Base-by-base conservation (phyloP, 1,139 yeast species). In the Suhomyces guaymorum region DNA sequence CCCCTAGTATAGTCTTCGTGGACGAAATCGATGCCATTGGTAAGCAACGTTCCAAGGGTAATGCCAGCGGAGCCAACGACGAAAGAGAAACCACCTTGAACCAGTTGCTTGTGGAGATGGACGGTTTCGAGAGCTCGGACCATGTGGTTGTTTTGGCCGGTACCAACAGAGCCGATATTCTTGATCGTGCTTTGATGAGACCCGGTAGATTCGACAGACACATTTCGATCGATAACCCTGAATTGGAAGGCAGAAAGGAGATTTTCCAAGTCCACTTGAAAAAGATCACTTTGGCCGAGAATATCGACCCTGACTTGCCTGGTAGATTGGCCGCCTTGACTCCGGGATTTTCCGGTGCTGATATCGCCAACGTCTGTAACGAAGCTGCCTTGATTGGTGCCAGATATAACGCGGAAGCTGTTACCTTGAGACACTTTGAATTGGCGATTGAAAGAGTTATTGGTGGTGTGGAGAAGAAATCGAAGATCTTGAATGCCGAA, bases 21-120 rank as follows among this genome's bases (percentile, higher is more conserved):
- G 98, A 92, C 68, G 98, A 92, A 68, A 92, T 92, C 45, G 98
- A 92, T 70, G 98, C 98, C 4, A 92, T 92, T 59, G 98, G 98
- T 54, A 89, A 89, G 58, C 88, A 90, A 34, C 80, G 98, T 63
- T 82, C 90, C 27, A 82, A 83, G 58, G 88, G 88, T 33, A 80
- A 82, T 48, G 80, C 85, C 35, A 84, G 88, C 39, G 96, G 96
- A 24, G 83, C 92, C 26, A 88, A 90, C 52, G 98, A 92, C 59
- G 98, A 92, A 66, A 81, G 97, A 56, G 98, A 94, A 63, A 88
- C 96, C 19, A 92, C 98, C 0, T 75, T 92, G 55, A 92, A 92
- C 64, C 98, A 92, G 66, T 72, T 92, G 28, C 73, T 92, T 46
- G 98, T 94, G 28, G 98, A 92, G 61, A 90, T 94, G 97, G 98